Conservation (phyloP, 2,329 filamentous ascomycete genomes). For the Coccinonectria pachysandricola region DNA sequence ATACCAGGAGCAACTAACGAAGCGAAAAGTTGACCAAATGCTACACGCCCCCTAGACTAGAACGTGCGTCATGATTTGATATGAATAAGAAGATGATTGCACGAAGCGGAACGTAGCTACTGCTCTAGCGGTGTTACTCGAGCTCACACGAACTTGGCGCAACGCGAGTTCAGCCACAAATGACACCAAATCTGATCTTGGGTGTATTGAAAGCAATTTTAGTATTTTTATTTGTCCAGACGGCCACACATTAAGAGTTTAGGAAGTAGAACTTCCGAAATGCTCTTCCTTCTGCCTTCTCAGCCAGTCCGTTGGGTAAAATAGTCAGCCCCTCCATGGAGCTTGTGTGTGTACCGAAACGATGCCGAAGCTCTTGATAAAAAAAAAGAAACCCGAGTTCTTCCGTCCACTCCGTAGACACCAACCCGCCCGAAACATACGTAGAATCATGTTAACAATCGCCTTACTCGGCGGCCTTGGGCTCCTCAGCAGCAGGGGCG, state of each 20-base stretch:
- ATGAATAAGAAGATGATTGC: too few species aligned
- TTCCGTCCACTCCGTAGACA: conserved; percentile 56
- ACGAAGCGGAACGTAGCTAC: too few species aligned
- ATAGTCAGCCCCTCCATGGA: conserved; percentile 26
- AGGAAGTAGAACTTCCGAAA: conserved; percentile 42
- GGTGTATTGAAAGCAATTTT: conserved; percentile 33
- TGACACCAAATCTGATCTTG: too few species aligned
- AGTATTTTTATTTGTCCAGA: conserved; percentile 47
- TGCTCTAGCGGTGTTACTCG: too few species aligned
- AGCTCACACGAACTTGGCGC: too few species aligned
- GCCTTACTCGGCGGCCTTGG: conserved; percentile 56
- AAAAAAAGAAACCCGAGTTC: conserved; percentile 39
- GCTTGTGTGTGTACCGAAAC: conserved; percentile 36
- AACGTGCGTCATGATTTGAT: too few species aligned
- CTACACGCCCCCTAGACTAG: too few species aligned
- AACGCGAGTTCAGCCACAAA: too few species aligned
- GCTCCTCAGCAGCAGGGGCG: conserved; percentile 52
- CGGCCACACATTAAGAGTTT: conserved; percentile 46
- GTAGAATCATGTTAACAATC: conserved; percentile 19
- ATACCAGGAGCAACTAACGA: conserved; percentile 6
- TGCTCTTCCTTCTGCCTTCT: conserved; percentile 34
- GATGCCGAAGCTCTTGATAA: conserved; percentile 37
- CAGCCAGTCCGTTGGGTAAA: conserved; percentile 28
- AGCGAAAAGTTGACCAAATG: conserved; percentile 14
- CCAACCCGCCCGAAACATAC: conserved; percentile 40